Evolutionary conservation across 2,329 filamentous ascomycete species (phyloP).

Genomic region (Stenocarpella maydis): DNA sequence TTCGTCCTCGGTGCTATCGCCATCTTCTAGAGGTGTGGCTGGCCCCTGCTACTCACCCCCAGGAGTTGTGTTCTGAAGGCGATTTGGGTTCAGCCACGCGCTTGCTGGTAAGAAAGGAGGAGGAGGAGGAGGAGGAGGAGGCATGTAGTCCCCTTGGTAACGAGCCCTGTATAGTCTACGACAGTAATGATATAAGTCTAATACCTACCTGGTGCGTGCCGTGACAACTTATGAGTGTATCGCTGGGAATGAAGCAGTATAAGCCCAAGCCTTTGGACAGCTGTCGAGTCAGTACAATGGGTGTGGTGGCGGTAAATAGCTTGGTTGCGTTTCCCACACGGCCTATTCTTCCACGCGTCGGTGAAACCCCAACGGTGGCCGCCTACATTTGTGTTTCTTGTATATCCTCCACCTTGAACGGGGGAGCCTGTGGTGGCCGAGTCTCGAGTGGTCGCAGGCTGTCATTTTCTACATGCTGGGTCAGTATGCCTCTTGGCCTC

Average conservation of each 20-base stretch:
- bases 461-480: not conserved
- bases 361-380: not conserved
- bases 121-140: not conserved
- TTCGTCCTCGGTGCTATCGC: constrained; percentile 12
- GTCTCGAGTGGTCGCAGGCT: not conserved
- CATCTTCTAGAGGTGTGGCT: not conserved
- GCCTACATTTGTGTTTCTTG: not conserved
- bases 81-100: not conserved
- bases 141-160: not conserved
- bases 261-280: no score
- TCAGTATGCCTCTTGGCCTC: not conserved
- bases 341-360: not conserved
- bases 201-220: not conserved
- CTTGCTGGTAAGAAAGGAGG: not conserved
- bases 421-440: not conserved
- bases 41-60: not conserved
- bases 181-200: not conserved
- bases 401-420: not conserved
- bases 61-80: not conserved
- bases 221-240: not conserved
- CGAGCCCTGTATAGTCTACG: not conserved
- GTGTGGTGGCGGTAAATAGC: not conserved
- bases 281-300: no score
- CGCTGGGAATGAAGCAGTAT: no score
- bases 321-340: not conserved